Evolutionary conservation across 352 stramenopile genomes (phyloP).

Genomic region (Globisporangium spiculum): DNA sequence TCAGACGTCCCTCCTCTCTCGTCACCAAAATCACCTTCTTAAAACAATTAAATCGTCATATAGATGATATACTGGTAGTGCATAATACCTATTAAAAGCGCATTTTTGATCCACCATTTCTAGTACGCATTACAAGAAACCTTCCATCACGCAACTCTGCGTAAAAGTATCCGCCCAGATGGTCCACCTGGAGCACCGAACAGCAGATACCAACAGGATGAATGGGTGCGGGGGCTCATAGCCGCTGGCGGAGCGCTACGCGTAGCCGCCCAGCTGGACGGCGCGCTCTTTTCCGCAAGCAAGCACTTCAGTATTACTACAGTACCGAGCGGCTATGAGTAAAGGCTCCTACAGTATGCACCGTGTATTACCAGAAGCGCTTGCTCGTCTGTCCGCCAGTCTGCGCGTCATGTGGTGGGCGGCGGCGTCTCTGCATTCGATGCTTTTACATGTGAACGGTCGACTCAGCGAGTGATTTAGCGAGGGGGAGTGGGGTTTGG

Average conservation of each 20-base stretch:
- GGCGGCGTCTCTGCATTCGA: constrained; percentile 1
- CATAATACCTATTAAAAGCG: not conserved
- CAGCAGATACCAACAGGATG: not conserved
- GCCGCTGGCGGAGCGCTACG: not conserved
- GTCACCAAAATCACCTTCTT: not conserved
- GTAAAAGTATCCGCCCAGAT: constrained; percentile 10
- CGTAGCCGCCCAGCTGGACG: constrained; percentile 1
- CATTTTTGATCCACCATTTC: not conserved
- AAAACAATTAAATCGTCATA: not conserved
- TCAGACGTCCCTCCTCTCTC: not conserved
- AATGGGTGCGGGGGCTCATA: constrained; percentile 2
- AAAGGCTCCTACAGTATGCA: not conserved
- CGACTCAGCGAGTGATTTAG: not conserved
- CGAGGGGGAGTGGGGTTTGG: not conserved
- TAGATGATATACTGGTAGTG: not conserved
- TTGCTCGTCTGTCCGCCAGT: constrained; percentile 3
- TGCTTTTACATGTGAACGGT: constrained; percentile 4
- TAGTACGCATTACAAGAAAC: not conserved
- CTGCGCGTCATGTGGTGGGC: constrained; percentile 8
- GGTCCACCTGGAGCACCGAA: constrained; percentile 7
- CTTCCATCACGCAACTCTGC: not conserved
- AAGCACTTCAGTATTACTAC: not conserved
- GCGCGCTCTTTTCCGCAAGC: constrained; percentile 4
- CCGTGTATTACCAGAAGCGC: not conserved
- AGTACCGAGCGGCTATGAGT: not conserved